Evolutionary conservation across 495 filamentous ascomycete genomes (phyloP).

Genomic region (Penicillium goetzii): DNA sequence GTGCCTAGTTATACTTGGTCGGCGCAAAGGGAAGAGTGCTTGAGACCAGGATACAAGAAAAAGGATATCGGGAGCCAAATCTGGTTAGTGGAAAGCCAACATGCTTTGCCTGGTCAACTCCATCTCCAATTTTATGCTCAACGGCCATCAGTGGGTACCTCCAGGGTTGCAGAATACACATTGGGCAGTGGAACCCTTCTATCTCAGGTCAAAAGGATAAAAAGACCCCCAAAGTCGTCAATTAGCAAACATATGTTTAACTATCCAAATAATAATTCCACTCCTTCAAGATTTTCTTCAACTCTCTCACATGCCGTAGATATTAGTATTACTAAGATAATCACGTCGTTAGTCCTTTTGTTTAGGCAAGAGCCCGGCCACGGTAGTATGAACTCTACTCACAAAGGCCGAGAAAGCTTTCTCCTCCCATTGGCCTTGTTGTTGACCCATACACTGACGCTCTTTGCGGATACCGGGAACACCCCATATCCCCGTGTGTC

Average conservation of each 20-base stretch:
- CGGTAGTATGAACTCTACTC: conserved; percentile 7
- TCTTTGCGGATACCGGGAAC: conserved; percentile 58
- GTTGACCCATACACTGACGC: conserved; percentile 65
- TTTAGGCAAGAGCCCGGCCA: background rate
- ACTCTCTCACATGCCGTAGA: background rate
- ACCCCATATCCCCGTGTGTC: conserved; percentile 56
- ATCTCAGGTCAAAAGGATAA: too few relatives aligned
- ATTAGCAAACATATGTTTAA: background rate
- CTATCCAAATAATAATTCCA: background rate
- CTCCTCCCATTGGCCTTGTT: conserved; percentile 29
- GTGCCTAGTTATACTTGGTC: background rate
- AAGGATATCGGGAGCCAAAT: too few relatives aligned
- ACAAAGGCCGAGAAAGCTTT: conserved; percentile 22
- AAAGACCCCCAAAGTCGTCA: background rate
- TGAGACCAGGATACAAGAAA: background rate
- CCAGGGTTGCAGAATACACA: background rate
- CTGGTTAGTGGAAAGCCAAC: background rate
- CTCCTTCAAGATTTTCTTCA: background rate
- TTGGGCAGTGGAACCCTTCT: background rate
- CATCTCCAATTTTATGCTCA: background rate
- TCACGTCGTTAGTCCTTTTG: background rate
- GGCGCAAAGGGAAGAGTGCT: background rate
- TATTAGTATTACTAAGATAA: conserved; percentile 5
- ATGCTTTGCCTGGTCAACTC: background rate
- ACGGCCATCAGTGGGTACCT: background rate